phyloP scores from a whole-genome alignment of 2,329 filamentous ascomycete genomes.

The Xylariomycetidae sp. region DNA sequence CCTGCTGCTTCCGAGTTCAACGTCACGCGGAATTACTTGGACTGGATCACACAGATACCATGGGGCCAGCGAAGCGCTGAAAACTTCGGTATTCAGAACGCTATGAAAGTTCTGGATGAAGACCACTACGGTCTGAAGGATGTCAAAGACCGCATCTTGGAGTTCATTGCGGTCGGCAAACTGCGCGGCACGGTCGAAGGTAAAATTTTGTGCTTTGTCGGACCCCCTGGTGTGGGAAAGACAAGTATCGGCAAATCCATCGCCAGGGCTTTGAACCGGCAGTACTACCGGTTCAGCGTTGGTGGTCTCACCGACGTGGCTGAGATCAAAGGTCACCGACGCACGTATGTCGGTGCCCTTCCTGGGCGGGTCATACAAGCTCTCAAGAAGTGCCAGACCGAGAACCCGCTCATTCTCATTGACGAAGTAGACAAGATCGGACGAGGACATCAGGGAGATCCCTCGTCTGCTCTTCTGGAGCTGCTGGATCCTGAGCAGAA shows the following conservation, averaged over 20 bases:
- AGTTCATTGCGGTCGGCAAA: slow-evolving; percentile 98
- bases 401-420: slow-evolving; percentile 93
- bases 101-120: slow-evolving; percentile 85
- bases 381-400: slow-evolving; percentile 97
- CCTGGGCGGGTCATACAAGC: slow-evolving; percentile 97
- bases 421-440: slow-evolving; percentile 99
- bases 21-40: slow-evolving; percentile 94
- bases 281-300: slow-evolving; percentile 98
- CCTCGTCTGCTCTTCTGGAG: slow-evolving; percentile 88
- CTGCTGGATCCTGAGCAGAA: slow-evolving; percentile 96
- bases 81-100: slow-evolving; percentile 93
- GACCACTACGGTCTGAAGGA: slow-evolving; percentile 97
- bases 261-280: slow-evolving; percentile 84
- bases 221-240: slow-evolving; percentile 95
- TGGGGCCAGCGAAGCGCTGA: slow-evolving; percentile 95
- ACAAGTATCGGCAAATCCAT: slow-evolving; percentile 99
- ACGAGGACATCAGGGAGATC: slow-evolving; percentile 92
- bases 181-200: slow-evolving; percentile 94
- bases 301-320: slow-evolving; percentile 95
- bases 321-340: slow-evolving; percentile 95
- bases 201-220: slow-evolving; percentile 97
- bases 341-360: slow-evolving; percentile 93
- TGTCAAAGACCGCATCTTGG: slow-evolving; percentile 95
- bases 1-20: slow-evolving; percentile 97
- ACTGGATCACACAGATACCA: slow-evolving; percentile 97